Evolutionary conservation across 2,329 filamentous ascomycete species (phyloP), one percentile per base, ranked within the genome.

Genomic region (Acrodontium crateriforme): DNA sequence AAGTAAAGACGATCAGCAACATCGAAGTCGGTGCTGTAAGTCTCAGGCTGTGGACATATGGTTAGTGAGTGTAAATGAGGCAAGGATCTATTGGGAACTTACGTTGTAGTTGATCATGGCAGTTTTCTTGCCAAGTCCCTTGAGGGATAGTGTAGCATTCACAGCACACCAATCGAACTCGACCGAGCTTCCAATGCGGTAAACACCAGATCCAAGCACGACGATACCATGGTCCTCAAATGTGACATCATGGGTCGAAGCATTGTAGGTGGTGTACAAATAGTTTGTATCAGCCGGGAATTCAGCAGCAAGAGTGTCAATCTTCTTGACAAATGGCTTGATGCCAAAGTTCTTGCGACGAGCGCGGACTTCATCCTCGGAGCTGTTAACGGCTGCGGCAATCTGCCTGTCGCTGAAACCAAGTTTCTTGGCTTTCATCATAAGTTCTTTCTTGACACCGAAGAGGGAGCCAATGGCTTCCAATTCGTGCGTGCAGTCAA

Each of bases 81-180:
- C n/a, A n/a, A n/a, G n/a, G n/a, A n/a, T n/a, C n/a, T n/a, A n/a
- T n/a, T n/a, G n/a, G n/a, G n/a, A n/a, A n/a, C n/a, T n/a, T n/a
- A n/a, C n/a, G 46, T 89, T 87, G 46, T 73, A 79, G 49, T 95
- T 95, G 49, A 98, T 89, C 82, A 95, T 92, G 32, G 93, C 74
- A 16, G 89, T 95, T 74, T 94, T 94, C 67, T 93, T 79, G 42
- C 84, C 85, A 67, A 92, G 82, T 36, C 77, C 66, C 46, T 76
- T 74, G 38, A 95, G 68, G 22, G 83, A 80, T 37, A 82, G 69
- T 8, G 84, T 85, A 39, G 84, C 80, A 49, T 84, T 89, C 36
- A 94, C 84, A 39, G 85, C 84, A 54, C 87, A 95, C 87, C 87
- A 95, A 59, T 98, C 87, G 52, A 98, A 98, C 59, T 98, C 89